phyloP scores from a whole-genome alignment of 257 asterid species.

The Eustoma russellianum region DNA sequence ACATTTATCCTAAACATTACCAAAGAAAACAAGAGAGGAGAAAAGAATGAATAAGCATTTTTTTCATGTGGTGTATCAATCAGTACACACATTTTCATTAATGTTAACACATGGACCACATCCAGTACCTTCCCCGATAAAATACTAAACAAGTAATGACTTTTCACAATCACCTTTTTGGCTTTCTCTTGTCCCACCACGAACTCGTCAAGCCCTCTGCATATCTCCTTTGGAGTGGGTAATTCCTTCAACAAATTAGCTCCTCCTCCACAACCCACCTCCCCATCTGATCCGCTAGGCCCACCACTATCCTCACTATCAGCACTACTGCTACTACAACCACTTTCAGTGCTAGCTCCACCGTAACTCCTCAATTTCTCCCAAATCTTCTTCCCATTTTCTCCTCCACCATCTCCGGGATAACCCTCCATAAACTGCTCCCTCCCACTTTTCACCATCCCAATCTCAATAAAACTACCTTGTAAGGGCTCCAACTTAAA shows the following conservation, averaged over 20 bases:
- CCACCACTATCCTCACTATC: constrained; percentile 11
- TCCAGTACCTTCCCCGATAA: too few relatives aligned
- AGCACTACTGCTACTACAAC: constrained; percentile 5
- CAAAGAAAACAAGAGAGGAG: too few relatives aligned
- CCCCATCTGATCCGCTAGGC: background rate
- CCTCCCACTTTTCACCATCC: constrained; percentile 56
- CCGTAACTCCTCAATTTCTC: constrained; percentile 85
- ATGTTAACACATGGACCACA: too few relatives aligned
- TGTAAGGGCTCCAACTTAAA: constrained; percentile 75
- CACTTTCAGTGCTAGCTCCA: constrained; percentile 16
- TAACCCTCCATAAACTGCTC: constrained; percentile 18
- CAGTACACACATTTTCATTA: too few relatives aligned
- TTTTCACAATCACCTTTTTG: constrained; percentile 44
- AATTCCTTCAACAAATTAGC: constrained; percentile 31
- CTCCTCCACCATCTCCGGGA: constrained; percentile 21
- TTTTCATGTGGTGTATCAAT: too few relatives aligned
- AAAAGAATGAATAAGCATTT: too few relatives aligned
- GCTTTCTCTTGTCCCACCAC: constrained; percentile 85
- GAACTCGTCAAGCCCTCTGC: constrained; percentile 61
- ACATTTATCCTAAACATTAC: too few relatives aligned
- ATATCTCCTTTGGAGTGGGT: constrained; percentile 83
- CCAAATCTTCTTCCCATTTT: constrained; percentile 66
- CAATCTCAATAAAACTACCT: constrained; percentile 85
- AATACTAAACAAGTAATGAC: too few relatives aligned
- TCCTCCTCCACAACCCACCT: constrained; percentile 13